Conservation (phyloP, 2,329 filamentous ascomycete genomes). For the Aspergillus tubingensis region DNA sequence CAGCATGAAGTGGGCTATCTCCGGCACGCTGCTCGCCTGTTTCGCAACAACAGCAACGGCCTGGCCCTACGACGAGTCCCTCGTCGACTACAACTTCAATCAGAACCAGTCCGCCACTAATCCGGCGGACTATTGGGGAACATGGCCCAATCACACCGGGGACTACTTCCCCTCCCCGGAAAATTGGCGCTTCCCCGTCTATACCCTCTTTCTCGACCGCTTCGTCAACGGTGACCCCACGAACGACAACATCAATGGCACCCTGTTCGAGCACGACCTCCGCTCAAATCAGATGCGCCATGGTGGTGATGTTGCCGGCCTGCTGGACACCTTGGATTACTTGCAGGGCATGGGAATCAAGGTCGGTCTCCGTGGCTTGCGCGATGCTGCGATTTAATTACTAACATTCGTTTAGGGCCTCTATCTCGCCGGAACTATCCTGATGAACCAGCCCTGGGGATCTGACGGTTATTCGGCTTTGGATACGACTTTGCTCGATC, state of each 20-base stretch:
- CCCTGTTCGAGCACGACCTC: constrained; percentile 60
- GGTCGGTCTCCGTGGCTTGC: constrained; percentile 32
- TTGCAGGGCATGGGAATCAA: constrained; percentile 65
- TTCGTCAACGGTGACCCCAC: constrained; percentile 65
- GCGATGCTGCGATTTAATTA: background rate
- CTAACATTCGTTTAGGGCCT: constrained; percentile 46
- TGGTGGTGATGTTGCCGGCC: constrained; percentile 60
- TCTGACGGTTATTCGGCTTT: constrained; percentile 61
- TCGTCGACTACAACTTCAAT: constrained; percentile 61
- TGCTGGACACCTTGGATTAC: constrained; percentile 64
- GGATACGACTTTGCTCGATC: constrained; percentile 63
- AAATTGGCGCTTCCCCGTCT: constrained; percentile 67
- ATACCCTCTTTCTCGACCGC: constrained; percentile 63
- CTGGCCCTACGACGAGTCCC: constrained; percentile 51
- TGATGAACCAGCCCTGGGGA: constrained; percentile 66
- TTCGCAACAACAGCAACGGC: constrained; percentile 24
- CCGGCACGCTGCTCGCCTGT: constrained; percentile 25
- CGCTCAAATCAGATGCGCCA: constrained; percentile 63
- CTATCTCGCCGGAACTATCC: constrained; percentile 62
- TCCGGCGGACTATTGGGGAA: constrained; percentile 60
- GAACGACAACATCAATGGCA: constrained; percentile 64
- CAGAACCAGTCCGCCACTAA: constrained; percentile 55
- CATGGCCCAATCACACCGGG: constrained; percentile 51
- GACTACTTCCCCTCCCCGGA: constrained; percentile 56
- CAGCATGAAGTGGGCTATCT: constrained; percentile 31